Base-by-base conservation (phyloP, 768 basidiomycete genomes). In the Panaeolus papilionaceus region DNA sequence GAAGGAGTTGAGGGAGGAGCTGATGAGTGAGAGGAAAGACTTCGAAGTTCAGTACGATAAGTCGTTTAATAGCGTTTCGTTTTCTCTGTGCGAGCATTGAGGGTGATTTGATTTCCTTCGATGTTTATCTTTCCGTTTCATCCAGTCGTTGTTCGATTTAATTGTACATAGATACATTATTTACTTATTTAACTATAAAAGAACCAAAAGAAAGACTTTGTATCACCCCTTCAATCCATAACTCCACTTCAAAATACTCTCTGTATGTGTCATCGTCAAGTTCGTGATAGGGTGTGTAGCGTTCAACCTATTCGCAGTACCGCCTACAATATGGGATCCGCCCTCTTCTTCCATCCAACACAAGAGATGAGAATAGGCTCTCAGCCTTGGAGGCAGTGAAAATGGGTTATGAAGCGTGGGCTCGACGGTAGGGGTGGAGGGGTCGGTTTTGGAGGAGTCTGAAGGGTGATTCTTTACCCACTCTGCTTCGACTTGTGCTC, bases 241-340 rank as follows among this genome's bases (percentile, higher is more conserved):
- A 58, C 54, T 58, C 54, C 54, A 58, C 54, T 33, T 58, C 26
- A 58, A 11, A 28, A 58, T 58, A 1, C 54, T 28, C 54, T 79
- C 79, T 0, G 77, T 78, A 71, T 80, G 79, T 10, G 77, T 79
- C 38, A 79, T 78, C 3, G 78, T 80, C n/a, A 80, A 68, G 66
- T 80, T 79, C 5, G 77, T 77, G 33, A 80, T 58, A 0, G 79
- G 78, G 65, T 80, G 79, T 26, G 79, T 79, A 10, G 79, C 79
- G 64, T 80, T 80, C 75, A 79, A 62, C 47, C 75, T 71, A 63
- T 79, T 80, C 16, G 61, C 68, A 16, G 71, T 65, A 0, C 75
- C 74, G 58, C 78, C 78, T 14, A 75, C 68, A 44, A 79, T 75
- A 64, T 74, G 71, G 0, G 77, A 72, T 2, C 66, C 68, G 3